phyloP scores from a whole-genome alignment of 371 early-diverging fungal genomes.

The Rhizomucor miehei region DNA sequence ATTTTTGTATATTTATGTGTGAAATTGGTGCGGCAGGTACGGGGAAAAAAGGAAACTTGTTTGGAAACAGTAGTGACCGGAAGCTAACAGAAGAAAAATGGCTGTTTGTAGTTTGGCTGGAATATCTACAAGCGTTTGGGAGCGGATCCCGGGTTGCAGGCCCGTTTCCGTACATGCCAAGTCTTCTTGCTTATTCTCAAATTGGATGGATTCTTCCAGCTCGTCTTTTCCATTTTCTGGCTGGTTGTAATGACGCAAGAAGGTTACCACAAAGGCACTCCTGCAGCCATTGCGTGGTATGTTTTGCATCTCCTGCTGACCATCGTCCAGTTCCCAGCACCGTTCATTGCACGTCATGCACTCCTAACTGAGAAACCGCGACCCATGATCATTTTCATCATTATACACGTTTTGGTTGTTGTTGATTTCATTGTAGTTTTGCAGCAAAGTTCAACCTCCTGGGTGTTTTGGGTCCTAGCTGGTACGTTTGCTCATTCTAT shows the following conservation, averaged over 20 bases:
- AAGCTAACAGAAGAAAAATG: not conserved
- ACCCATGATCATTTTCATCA: conserved; percentile 29
- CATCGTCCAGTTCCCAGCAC: conserved; percentile 29
- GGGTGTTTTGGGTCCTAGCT: conserved; percentile 52
- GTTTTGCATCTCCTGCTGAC: conserved; percentile 39
- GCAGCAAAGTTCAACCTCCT: conserved; percentile 35
- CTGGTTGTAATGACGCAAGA: conserved; percentile 44
- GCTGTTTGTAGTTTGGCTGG: conserved; percentile 37
- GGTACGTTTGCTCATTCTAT: conserved; percentile 23
- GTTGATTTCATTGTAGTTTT: conserved; percentile 41
- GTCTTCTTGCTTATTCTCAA: conserved; percentile 36
- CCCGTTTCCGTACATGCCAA: conserved; percentile 33
- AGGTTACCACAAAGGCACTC: conserved; percentile 24
- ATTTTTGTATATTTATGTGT: conserved; percentile 28
- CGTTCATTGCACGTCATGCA: conserved; percentile 36
- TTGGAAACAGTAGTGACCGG: too few species aligned
- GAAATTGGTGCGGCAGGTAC: conserved; percentile 33
- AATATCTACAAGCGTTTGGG: conserved; percentile 45
- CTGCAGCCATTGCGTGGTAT: conserved; percentile 29
- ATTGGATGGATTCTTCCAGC: conserved; percentile 47
- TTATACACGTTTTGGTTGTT: conserved; percentile 28
- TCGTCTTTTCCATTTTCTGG: conserved; percentile 45
- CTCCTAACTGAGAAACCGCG: conserved; percentile 29
- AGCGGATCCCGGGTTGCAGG: conserved; percentile 40
- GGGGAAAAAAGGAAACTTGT: too few species aligned